Base-by-base conservation (phyloP, 2,329 filamentous ascomycete species). In the Fusarium illudens region DNA sequence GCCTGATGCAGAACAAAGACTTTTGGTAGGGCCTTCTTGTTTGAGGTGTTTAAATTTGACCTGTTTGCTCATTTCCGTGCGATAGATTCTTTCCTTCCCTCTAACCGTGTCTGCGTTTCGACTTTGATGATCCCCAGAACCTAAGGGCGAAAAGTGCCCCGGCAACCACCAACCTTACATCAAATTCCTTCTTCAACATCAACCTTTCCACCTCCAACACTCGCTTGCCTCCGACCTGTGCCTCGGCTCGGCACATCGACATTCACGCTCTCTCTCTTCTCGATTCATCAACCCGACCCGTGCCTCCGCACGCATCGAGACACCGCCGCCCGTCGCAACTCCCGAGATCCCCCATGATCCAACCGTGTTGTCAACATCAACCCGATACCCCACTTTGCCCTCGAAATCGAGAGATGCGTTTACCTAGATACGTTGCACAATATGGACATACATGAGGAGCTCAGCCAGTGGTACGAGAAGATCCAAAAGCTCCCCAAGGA, bases 401-500 rank as follows among this genome's bases (percentile, higher is more conserved):
- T 27, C 54, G 29, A 52, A 60, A 27, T 39, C 52, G 52, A 66
- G 72, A 72, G 37, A 75, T 75, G 73, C 58, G 58, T 56, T 53
- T 58, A 62, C 37, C 36, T 44, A 44, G 22, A 56, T 33, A 22
- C 51, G 46, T 33, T 34, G 62, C 46, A 65, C 59, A 78, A 60
- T 54, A 84, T 84, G 82, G 76, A 77, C 49, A 73, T 76, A 42
- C 74, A 76, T 39, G 80, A 83, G 64, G 79, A 82, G 68, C 78
- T 84, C 56, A 77, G 73, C 17, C 75, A 78, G 56, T 82, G 80
- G 75, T 84, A 79, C 64, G 79, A 81, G 63, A 79, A 82, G 60
- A 75, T 84, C 3, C 78, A 81, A 46, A 74, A 77, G 27, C 77
- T 85, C n/a, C 80, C 81, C 4, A 39, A 76, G n/a, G 79, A 85